Evolutionary conservation across 345 rosid genomes (phyloP).

Genomic region (Eucalyptus decipiens): DNA sequence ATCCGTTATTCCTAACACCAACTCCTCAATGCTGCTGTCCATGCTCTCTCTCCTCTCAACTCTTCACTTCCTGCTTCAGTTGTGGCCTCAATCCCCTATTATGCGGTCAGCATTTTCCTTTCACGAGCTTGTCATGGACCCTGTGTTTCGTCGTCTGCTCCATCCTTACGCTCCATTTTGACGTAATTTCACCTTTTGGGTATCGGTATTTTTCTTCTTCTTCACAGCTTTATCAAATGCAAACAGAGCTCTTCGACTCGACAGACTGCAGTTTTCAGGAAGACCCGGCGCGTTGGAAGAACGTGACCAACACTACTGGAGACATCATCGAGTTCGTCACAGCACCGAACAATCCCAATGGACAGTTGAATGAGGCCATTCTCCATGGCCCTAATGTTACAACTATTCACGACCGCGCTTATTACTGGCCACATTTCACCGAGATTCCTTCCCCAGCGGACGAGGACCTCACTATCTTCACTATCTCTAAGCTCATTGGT

Average conservation of each 20-base stretch:
- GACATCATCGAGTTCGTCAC: constrained; percentile 55
- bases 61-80: constrained; percentile 31
- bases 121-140: not conserved
- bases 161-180: not conserved
- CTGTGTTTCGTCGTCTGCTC: not conserved
- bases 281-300: constrained; percentile 27
- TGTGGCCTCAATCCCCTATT: constrained; percentile 47
- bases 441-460: constrained; percentile 40
- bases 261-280: constrained; percentile 28
- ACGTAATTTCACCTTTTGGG: not conserved
- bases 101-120: constrained; percentile 13
- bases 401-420: constrained; percentile 47
- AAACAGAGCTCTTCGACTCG: constrained; percentile 31
- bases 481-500: constrained; percentile 70
- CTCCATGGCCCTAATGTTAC: constrained; percentile 40
- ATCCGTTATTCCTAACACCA: too few relatives aligned
- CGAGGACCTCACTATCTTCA: constrained; percentile 40
- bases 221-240: constrained; percentile 21
- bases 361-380: constrained; percentile 31
- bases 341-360: constrained; percentile 84
- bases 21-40: constrained; percentile 51
- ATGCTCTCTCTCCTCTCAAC: constrained; percentile 29
- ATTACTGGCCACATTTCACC: constrained; percentile 73
- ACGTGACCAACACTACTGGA: not conserved
- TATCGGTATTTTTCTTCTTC: not conserved